Base-by-base conservation (phyloP, 495 filamentous ascomycete genomes). In the Pseudoneurospora amorphoporcata region DNA sequence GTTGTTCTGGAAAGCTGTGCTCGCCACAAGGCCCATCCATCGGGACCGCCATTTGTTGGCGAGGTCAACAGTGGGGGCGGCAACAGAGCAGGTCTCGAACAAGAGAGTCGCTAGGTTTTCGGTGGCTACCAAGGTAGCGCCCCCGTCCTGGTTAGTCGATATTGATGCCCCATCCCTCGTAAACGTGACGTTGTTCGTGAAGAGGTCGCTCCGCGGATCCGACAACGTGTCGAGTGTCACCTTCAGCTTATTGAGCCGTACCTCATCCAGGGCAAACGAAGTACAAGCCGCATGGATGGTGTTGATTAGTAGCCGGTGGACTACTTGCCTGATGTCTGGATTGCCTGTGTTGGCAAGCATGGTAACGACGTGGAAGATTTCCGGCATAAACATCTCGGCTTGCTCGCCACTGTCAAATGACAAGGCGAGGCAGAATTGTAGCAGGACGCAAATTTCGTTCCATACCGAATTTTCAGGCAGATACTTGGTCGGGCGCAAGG, bases 11-110 rank as follows among this genome's bases (percentile, higher is more conserved):
- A 91, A 91, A 3, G 89, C 89, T 3, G 89, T 91, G 77, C 88
- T 90, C 23, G 89, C 88, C 43, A 91, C 88, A 19, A 91, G 81
- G 74, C 87, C 88, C 89, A 90, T 91, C 89, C 89, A 91, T 47
- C 89, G 83, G 35, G 89, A 88, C n/a, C 89, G 86, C 89, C 89
- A 91, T 40, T 86, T 85, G 75, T 91, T 91, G 35, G 89, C 87
- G 76, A 89, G 80, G 74, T 90, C 88, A 17, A 88, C 82, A 4
- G 88, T 87, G 5, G 88, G 87, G 39, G 89, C 88, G 5, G 88
- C 89, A 19, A 89, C 81, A 4, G 82, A 82, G 72, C 87, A 90
- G n/a, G 88, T 85, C 72, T 90, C 88, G 43, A 89, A 86, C 53
- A 91, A 76, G 4, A 90, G 73, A 38, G 83, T 83, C 0, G 89